Conservation (phyloP, 441 rosid species). For the Erodium trifolium region DNA sequence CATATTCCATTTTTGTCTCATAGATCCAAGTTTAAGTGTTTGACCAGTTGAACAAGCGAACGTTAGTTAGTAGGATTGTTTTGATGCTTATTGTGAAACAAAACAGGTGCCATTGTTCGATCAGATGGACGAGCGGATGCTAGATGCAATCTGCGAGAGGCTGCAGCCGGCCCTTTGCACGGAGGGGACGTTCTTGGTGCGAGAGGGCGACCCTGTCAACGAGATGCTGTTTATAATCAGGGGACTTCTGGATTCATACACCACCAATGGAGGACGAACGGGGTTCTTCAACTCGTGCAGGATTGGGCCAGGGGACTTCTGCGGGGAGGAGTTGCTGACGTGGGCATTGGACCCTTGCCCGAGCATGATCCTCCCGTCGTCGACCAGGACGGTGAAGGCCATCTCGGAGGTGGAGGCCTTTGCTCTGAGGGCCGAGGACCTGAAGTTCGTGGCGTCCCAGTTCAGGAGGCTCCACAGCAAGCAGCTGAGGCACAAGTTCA, state of each 20-base stretch:
- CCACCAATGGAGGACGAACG: slow-evolving; percentile 59
- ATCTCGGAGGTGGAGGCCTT: slow-evolving; percentile 61
- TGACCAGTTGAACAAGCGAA: too few relatives aligned
- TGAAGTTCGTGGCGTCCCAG: slow-evolving; percentile 55
- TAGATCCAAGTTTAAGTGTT: too few relatives aligned
- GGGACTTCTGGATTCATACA: slow-evolving; percentile 60
- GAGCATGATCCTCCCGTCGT: slow-evolving; percentile 45
- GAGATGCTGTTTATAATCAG: slow-evolving; percentile 62
- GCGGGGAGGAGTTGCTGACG: slow-evolving; percentile 60
- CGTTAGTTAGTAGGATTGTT: too few relatives aligned
- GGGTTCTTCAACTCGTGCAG: slow-evolving; percentile 59
- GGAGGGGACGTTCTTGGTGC: slow-evolving; percentile 45
- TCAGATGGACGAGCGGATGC: slow-evolving; percentile 63
- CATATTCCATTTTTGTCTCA: neutral
- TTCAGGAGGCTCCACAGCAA: slow-evolving; percentile 58
- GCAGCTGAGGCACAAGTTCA: slow-evolving; percentile 51
- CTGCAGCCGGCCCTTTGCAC: slow-evolving; percentile 52
- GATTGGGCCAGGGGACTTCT: slow-evolving; percentile 61
- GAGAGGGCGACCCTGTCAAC: slow-evolving; percentile 63
- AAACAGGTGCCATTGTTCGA: slow-evolving; percentile 56
- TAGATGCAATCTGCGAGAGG: slow-evolving; percentile 62
- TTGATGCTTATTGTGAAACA: too few relatives aligned
- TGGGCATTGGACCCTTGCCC: slow-evolving; percentile 73
- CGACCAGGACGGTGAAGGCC: slow-evolving; percentile 59
- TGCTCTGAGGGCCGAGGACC: slow-evolving; percentile 53